Conservation (phyloP, 2,329 filamentous ascomycete genomes). For the Ophiognomonia clavigignenti-juglandacearum region DNA sequence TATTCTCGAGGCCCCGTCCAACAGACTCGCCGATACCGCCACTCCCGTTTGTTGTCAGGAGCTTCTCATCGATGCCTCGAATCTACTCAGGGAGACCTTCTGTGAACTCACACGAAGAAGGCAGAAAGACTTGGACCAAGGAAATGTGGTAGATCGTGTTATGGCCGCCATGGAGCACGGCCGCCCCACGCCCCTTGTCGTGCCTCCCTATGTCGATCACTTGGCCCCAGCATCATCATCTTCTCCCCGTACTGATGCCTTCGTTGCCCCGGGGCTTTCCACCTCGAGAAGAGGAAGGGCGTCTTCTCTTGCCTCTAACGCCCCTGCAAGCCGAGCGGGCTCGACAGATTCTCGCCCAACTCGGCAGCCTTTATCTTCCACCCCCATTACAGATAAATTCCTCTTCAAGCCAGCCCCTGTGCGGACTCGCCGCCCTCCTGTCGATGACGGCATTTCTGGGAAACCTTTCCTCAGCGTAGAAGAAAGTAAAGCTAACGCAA, state of each 20-base stretch:
- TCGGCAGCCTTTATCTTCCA: constrained; percentile 1
- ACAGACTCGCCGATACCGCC: constrained; percentile 25
- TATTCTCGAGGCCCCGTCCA: constrained; percentile 22
- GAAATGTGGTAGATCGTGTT: constrained; percentile 41
- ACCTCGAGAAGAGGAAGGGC: constrained; percentile 14
- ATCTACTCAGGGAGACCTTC: constrained; percentile 44
- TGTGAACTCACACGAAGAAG: constrained; percentile 42
- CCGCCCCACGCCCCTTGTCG: constrained; percentile 8
- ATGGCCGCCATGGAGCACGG: constrained; percentile 27
- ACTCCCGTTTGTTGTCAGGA: constrained; percentile 43
- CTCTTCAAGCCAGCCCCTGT: constrained; percentile 13
- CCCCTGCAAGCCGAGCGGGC: constrained; percentile 2
- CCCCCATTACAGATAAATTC: constrained; percentile 19
- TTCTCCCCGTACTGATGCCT: constrained; percentile 7
- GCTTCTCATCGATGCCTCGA: constrained; percentile 40
- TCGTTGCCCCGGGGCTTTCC: constrained; percentile 10
- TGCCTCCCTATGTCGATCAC: background rate
- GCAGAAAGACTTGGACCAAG: constrained; percentile 34
- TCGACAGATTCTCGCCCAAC: constrained; percentile 1
- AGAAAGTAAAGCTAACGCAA: constrained; percentile 11
- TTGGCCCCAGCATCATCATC: constrained; percentile 1
- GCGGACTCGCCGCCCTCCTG: constrained; percentile 20
- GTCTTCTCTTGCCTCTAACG: constrained; percentile 9
- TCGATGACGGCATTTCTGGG: constrained; percentile 49
- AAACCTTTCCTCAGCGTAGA: constrained; percentile 48